phyloP scores from a whole-genome alignment of 2,329 filamentous ascomycete species.

The Cryphonectria japonica region DNA sequence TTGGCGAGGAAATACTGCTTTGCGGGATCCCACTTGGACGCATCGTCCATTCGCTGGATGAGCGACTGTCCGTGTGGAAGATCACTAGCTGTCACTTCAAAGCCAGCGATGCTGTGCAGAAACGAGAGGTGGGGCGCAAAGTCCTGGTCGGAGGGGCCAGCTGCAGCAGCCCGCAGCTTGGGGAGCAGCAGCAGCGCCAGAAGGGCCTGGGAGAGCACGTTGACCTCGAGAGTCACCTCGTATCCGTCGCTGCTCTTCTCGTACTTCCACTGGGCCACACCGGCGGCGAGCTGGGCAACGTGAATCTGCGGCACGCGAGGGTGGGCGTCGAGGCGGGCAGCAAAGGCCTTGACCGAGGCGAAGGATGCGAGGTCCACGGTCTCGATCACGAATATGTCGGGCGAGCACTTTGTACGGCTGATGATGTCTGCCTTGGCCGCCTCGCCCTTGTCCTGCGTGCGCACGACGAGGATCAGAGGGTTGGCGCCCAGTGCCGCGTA shows the following conservation, averaged over 20 bases:
- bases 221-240: conserved; percentile 59
- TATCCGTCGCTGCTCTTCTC: conserved; percentile 45
- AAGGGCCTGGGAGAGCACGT: conserved; percentile 59
- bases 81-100: conserved; percentile 30
- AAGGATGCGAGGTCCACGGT: conserved; percentile 51
- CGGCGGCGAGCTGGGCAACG: conserved; percentile 50
- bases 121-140: conserved; percentile 47
- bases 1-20: conserved; percentile 38
- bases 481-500: conserved; percentile 46
- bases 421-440: conserved; percentile 44
- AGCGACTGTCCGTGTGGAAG: conserved; percentile 28
- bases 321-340: conserved; percentile 40
- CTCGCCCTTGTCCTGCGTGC: conserved; percentile 47
- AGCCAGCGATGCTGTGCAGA: conserved; percentile 36
- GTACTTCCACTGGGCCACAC: conserved; percentile 45
- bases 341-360: conserved; percentile 48
- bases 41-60: conserved; percentile 28
- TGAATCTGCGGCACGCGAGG: conserved; percentile 43
- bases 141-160: conserved; percentile 24
- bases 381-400: conserved; percentile 46
- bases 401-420: conserved; percentile 36
- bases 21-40: conserved; percentile 29
- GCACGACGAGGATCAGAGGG: conserved; percentile 50
- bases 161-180: conserved; percentile 43
- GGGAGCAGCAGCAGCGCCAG: conserved; percentile 56